Base-by-base conservation (phyloP, 2,329 filamentous ascomycete species). In the Xylariaceae sp. region DNA sequence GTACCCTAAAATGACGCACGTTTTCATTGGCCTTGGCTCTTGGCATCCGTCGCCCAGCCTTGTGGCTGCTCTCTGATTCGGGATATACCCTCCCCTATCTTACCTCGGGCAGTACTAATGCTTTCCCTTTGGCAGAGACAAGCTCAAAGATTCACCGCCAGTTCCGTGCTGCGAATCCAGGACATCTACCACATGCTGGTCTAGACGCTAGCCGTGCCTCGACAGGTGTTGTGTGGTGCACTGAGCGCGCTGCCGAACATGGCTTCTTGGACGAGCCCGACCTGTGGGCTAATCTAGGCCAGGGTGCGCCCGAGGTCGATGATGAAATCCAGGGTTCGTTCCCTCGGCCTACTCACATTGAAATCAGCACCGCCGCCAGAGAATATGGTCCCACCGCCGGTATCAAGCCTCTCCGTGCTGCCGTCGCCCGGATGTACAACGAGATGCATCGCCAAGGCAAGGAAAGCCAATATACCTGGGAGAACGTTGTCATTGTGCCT, bases 401-500 rank as follows among this genome's bases (percentile, higher is more conserved):
- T 66, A 97, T 96, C 78, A 92, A 90, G 75, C 86, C 89, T 22
- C 78, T 97, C 61, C 81, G 92, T 63, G 88, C 90, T 67, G 92
- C 92, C 16, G 91, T 97, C 42, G 92, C 92, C 54, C 84, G 85
- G 55, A 80, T 97, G 58, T 97, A 97, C 80, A 97, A 97, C 67
- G 87, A 87, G 70, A 88, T 92, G 71, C 92, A 96, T 67, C 85
- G 92, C 60, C 76, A 92, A 74, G 90, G 88, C 67, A 95, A 94
- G 76, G 80, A 84, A 10, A 92, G 87, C 72, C 80, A 95, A 74
- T 97, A 97, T 71, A 95, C 89, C 5, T 96, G 89, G 88, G 92
- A 97, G 77, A 97, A 97, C 71, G 92, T 96, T 16, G 92, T 89
- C 70, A 95, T 97, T 69, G 92, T 97, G 3, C 92, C 92, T 43